Base-by-base conservation (phyloP, 2,329 filamentous ascomycete species). In the Alternaria brassicae region DNA sequence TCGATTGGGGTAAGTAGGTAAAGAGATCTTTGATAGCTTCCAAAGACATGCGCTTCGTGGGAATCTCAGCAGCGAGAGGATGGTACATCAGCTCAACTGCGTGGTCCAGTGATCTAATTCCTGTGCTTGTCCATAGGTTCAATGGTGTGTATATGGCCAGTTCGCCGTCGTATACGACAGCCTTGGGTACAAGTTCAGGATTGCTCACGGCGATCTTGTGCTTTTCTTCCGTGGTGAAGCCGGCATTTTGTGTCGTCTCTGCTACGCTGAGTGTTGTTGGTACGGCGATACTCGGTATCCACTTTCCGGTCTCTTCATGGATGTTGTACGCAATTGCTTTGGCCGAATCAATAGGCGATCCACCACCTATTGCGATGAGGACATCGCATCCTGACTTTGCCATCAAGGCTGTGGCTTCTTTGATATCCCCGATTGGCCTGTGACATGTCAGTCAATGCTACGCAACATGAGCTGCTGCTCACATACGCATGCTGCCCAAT, bases 11-110 rank as follows among this genome's bases (percentile, higher is more conserved):
- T 13, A 87, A 75, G 62, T 82, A 80, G n/a, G 75, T 78, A 72
- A 86, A 86, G 1, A 87, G 77, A 27, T 82, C 81, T 23, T 76
- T 77, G 32, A 84, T 81, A 6, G 84, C 81, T 41, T 77, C 76
- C 17, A 85, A 61, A 7, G 78, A 75, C 70, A 85, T 78, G 37
- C 80, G 75, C 48, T 82, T 81, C 25, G 79, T 81, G 2, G 75
- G 75, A 47, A 85, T 77, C 65, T 85, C 84, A 1, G 82, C 81
- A 1, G 82, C 79, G 2, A 80, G 81, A 6, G 83, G 82, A 60
- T 87, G 82, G 64, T 86, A 85, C 73, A 84, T 78, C 13, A 81
- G 65, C 71, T 87, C 84, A 40, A 86, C 80, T 7, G 84, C 83
- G 63, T 87, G 84, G 58, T 86, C 84, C 40, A 86, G 73, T 0